These are phyloP conservation scores for Phytophthora podocarpi DNA, from an alignment of 352 stramenopile species.

Conservation along the genomic window DNA sequence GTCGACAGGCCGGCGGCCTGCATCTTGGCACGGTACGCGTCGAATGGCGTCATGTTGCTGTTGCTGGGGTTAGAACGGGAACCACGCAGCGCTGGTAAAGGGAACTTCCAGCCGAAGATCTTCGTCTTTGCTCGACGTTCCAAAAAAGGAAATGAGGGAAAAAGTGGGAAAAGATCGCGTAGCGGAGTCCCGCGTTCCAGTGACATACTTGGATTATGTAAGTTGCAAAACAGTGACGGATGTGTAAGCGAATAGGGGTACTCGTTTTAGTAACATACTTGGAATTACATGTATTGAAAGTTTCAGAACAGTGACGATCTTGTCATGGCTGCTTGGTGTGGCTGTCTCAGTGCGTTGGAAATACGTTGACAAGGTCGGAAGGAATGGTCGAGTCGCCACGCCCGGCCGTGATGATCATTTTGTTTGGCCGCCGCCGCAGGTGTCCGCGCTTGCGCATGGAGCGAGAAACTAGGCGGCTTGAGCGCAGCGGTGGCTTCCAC, in stretches of 20 bases:
- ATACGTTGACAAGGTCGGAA: slow-evolving; percentile 8
- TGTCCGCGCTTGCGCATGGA: slow-evolving; percentile 10
- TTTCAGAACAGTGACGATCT: too few species aligned
- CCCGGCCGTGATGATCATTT: slow-evolving; percentile 8
- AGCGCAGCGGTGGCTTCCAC: slow-evolving; percentile 17
- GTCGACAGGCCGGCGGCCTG: slow-evolving; percentile 93
- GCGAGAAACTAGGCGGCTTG: slow-evolving; percentile 24
- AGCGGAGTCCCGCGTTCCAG: slow-evolving; percentile 5
- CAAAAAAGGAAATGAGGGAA: slow-evolving; percentile 38
- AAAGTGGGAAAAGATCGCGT: slow-evolving; percentile 22
- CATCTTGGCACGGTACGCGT: slow-evolving; percentile 96
- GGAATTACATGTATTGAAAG: too few species aligned
- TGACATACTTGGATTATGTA: slow-evolving; percentile 20
- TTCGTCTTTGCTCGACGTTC: slow-evolving; percentile 46
- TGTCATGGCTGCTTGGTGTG: too few species aligned
- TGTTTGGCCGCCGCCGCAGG: slow-evolving; percentile 4
- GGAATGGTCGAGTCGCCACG: slow-evolving; percentile 8
- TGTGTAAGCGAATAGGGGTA: too few species aligned
- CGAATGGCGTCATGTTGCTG: slow-evolving; percentile 64
- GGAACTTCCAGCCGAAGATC: slow-evolving; percentile 44
- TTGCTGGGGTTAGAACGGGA: slow-evolving; percentile 29
- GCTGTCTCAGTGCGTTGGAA: neutral
- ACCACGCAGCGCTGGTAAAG: slow-evolving; percentile 34
- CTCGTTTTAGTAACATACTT: too few species aligned
- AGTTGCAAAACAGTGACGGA: slow-evolving; percentile 9